Evolutionary conservation across 352 stramenopile genomes (phyloP).

Genomic region (Phytopythium aichiense): DNA sequence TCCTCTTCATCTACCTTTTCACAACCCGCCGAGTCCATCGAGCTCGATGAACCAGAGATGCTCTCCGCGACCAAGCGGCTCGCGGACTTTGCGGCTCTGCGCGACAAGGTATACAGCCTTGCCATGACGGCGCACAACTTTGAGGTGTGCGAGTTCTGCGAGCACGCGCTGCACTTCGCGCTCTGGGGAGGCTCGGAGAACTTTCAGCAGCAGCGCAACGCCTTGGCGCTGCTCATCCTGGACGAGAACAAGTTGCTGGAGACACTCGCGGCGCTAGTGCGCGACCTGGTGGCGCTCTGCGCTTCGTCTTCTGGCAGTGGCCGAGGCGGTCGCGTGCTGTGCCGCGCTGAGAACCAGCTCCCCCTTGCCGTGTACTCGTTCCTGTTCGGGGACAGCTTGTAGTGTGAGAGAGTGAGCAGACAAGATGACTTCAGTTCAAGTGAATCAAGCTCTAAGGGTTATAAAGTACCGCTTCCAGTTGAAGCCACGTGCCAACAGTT

Average conservation of each 20-base stretch:
- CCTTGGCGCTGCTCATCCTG: slow-evolving; percentile 2
- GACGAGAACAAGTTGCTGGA: slow-evolving; percentile 7
- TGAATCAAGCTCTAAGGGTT: background rate
- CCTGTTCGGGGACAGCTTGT: slow-evolving; percentile 1
- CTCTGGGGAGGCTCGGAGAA: slow-evolving; percentile 1
- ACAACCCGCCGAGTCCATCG: background rate
- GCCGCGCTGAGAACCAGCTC: slow-evolving; percentile 1
- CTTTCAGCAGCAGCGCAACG: slow-evolving; percentile 3
- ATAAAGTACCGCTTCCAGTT: too few species aligned
- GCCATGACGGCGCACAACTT: slow-evolving; percentile 6
- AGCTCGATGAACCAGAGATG: background rate
- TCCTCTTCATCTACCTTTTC: background rate
- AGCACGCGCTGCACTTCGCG: background rate
- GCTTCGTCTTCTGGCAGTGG: background rate
- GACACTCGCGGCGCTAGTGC: slow-evolving; percentile 5
- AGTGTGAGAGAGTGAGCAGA: background rate
- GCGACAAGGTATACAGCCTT: slow-evolving; percentile 5
- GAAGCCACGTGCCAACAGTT: too few species aligned
- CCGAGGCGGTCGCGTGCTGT: background rate
- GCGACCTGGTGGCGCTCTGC: slow-evolving; percentile 3
- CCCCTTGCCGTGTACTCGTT: background rate
- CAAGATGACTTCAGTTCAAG: background rate
- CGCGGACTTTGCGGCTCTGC: slow-evolving; percentile 2
- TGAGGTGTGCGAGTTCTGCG: slow-evolving; percentile 9
- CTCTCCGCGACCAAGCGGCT: background rate